These are phyloP conservation scores for Nicotiana tabacum DNA, from an alignment of 257 asterid genomes.

Conservation along the genomic window DNA sequence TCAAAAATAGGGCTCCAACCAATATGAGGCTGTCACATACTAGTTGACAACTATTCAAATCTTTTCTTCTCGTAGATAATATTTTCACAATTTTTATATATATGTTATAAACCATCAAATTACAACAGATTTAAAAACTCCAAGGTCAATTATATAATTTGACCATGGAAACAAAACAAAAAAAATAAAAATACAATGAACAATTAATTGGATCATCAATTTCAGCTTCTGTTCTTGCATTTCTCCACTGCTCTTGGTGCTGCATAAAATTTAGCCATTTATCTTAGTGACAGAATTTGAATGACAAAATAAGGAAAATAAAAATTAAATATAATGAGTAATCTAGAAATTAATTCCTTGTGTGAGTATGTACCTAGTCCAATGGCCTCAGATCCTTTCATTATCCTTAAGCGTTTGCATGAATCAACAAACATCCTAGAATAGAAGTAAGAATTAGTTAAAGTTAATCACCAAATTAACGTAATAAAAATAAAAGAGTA, in stretches of 20 bases:
- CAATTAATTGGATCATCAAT: neutral
- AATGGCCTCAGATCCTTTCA: constrained; percentile 84
- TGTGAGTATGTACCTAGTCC: constrained; percentile 50
- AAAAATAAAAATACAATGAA: neutral
- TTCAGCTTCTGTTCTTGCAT: constrained; percentile 47
- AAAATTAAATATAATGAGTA: too few species aligned
- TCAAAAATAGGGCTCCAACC: neutral
- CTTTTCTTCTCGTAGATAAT: neutral
- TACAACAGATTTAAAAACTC: constrained; percentile 2
- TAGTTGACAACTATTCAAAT: neutral
- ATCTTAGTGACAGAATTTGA: neutral
- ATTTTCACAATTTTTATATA: constrained; percentile 1
- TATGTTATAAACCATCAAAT: constrained; percentile 1
- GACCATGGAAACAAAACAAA: neutral
- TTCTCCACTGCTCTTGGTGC: constrained; percentile 55
- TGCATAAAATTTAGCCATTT: constrained; percentile 12
- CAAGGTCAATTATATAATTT: constrained; percentile 2
- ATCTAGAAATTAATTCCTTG: too few species aligned
- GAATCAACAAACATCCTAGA: constrained; percentile 78
- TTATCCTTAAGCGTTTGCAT: constrained; percentile 80
- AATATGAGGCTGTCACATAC: neutral
- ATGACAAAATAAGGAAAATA: neutral
- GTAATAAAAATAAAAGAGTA: neutral
- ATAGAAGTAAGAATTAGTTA: neutral
- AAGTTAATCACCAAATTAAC: neutral